Evolutionary conservation across 495 filamentous ascomycete genomes (phyloP).

Genomic region (Mycothermus thermophilus): DNA sequence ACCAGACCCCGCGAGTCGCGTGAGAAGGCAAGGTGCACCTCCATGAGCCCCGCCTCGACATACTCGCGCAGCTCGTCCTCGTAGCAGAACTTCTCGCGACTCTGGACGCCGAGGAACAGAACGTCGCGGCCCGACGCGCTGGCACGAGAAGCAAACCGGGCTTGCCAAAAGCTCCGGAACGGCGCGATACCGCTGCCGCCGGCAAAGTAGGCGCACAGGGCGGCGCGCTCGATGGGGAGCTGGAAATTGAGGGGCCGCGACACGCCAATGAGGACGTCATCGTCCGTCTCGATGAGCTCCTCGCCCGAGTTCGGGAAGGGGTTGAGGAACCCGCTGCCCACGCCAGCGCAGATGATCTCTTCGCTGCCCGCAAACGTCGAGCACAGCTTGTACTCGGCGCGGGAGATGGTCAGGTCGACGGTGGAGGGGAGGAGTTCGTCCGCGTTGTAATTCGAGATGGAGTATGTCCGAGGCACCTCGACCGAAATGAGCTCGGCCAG

Average conservation of each 20-base stretch:
- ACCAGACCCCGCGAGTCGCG: slow-evolving; percentile 31
- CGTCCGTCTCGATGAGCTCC: slow-evolving; percentile 20
- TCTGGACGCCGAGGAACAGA: slow-evolving; percentile 38
- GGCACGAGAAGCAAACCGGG: slow-evolving; percentile 21
- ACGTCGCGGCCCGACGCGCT: slow-evolving; percentile 29
- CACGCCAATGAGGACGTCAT: slow-evolving; percentile 33
- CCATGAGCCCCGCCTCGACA: slow-evolving; percentile 33
- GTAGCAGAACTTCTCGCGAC: slow-evolving; percentile 37
- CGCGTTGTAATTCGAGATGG: slow-evolving; percentile 33
- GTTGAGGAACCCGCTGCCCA: slow-evolving; percentile 38
- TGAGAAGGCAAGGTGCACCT: slow-evolving; percentile 37
- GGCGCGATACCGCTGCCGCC: slow-evolving; percentile 39
- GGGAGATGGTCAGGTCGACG: slow-evolving; percentile 33
- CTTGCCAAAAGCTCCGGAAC: slow-evolving; percentile 39
- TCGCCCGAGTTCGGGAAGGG: slow-evolving; percentile 23
- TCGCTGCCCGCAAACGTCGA: slow-evolving; percentile 24
- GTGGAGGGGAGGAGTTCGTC: slow-evolving; percentile 34
- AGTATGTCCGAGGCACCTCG: slow-evolving; percentile 38
- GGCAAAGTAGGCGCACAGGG: slow-evolving; percentile 36
- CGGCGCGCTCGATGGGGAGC: slow-evolving; percentile 30
- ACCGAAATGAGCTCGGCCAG: slow-evolving; percentile 30
- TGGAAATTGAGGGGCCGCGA: slow-evolving; percentile 38
- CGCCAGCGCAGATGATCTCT: slow-evolving; percentile 24
- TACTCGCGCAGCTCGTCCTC: slow-evolving; percentile 35
- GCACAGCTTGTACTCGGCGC: slow-evolving; percentile 33